A percentile compares a stretch with the other conserved stretches of the same genome.
Evolutionary conservation across 2,329 filamentous ascomycete genomes (phyloP).

Genomic region (Colletotrichum liriopes): DNA sequence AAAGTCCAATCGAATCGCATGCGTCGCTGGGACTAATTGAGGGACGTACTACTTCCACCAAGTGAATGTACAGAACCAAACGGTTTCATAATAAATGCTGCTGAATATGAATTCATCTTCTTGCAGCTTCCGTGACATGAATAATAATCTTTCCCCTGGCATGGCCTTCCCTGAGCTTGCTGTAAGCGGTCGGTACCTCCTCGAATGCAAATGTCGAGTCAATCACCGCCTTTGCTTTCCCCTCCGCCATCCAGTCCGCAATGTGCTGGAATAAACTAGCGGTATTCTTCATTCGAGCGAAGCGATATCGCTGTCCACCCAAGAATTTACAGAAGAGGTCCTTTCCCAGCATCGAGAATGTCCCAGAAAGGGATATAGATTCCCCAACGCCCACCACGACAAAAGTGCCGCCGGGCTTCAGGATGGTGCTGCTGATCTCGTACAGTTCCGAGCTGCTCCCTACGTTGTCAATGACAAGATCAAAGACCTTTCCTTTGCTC

Average conservation of each 20-base stretch:
- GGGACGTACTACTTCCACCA: not conserved
- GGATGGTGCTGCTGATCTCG: slow-evolving; percentile 41
- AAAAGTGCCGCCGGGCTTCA: slow-evolving; percentile 73
- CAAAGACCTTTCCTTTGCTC: slow-evolving; percentile 43
- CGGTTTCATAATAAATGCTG: not conserved
- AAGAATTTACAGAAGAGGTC: not conserved
- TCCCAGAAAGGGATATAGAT: slow-evolving; percentile 25
- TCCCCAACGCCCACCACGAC: slow-evolving; percentile 71
- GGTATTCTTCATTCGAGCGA: slow-evolving; percentile 39
- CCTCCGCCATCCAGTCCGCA: slow-evolving; percentile 47
- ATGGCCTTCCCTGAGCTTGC: slow-evolving; percentile 44
- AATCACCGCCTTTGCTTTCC: slow-evolving; percentile 7
- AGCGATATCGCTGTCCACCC: slow-evolving; percentile 8
- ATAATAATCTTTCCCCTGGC: slow-evolving; percentile 49
- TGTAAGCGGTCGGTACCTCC: slow-evolving; percentile 46
- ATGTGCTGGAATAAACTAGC: slow-evolving; percentile 38
- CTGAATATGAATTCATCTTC: not conserved
- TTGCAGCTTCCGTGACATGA: not conserved
- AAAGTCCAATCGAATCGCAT: too few relatives aligned
- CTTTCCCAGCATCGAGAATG: slow-evolving; percentile 1
- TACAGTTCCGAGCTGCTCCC: slow-evolving; percentile 45
- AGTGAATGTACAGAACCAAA: too few relatives aligned
- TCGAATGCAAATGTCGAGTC: slow-evolving; percentile 45
- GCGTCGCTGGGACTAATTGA: not conserved
- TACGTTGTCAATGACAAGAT: slow-evolving; percentile 49